Percentiles rank a stretch among this genome's conserved stretches.
Conservation (phyloP, 2,329 filamentous ascomycete genomes). For the Phoma herbarum region DNA sequence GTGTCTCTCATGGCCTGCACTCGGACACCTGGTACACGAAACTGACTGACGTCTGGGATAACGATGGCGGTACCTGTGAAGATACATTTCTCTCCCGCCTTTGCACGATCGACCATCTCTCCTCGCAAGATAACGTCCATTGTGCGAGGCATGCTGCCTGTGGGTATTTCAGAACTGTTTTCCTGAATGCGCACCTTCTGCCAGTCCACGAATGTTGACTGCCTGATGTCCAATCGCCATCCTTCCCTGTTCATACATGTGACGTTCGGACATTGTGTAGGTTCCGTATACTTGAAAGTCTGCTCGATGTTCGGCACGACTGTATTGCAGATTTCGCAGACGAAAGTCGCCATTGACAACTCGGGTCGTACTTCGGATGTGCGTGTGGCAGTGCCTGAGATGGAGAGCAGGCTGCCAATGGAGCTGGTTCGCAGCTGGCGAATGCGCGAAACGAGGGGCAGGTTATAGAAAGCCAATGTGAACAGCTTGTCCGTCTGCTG, state of each 20-base stretch:
- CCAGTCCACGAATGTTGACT: slow-evolving; percentile 99
- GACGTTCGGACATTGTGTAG: slow-evolving; percentile 89
- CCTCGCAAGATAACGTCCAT: slow-evolving; percentile 97
- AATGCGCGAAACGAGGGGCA: slow-evolving; percentile 85
- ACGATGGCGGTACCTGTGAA: slow-evolving; percentile 97
- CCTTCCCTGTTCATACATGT: slow-evolving; percentile 87
- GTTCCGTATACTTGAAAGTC: slow-evolving; percentile 96
- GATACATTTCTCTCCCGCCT: slow-evolving; percentile 97
- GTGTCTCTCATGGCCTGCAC: slow-evolving; percentile 87
- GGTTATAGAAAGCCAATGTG: slow-evolving; percentile 89
- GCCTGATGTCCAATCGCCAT: slow-evolving; percentile 97
- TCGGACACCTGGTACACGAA: slow-evolving; percentile 85
- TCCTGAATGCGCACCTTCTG: slow-evolving; percentile 98
- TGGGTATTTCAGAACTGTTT: slow-evolving; percentile 97
- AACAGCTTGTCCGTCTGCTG: slow-evolving; percentile 98
- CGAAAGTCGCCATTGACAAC: slow-evolving; percentile 89
- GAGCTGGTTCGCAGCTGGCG: slow-evolving; percentile 86
- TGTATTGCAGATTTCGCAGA: slow-evolving; percentile 85
- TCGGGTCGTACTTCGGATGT: slow-evolving; percentile 97
- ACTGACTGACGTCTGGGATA: slow-evolving; percentile 94
- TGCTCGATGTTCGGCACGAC: slow-evolving; percentile 93
- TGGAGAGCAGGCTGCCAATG: slow-evolving; percentile 91
- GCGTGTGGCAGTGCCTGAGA: slow-evolving; percentile 94
- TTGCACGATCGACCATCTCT: slow-evolving; percentile 96
- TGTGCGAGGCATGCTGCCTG: slow-evolving; percentile 96